Evolutionary conservation across 306 rosid species (phyloP).

Genomic region (Gastrolobium villosum): DNA sequence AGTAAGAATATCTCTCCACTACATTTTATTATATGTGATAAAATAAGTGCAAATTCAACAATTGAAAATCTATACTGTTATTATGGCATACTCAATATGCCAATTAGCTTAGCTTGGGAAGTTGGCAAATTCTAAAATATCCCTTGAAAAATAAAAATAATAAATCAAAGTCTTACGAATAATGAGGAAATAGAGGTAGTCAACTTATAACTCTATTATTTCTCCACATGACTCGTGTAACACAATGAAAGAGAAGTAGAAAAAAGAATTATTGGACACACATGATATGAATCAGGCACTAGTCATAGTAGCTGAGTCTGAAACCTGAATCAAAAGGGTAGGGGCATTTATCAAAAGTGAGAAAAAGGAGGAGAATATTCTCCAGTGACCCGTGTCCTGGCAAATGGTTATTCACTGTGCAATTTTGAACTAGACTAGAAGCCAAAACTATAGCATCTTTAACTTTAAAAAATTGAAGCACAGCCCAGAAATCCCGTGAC

Average conservation of each 20-base stretch:
- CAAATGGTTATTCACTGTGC: slow-evolving; percentile 34
- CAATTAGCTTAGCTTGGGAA: slow-evolving; percentile 20
- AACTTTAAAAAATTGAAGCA: slow-evolving; percentile 43
- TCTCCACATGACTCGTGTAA: slow-evolving; percentile 4
- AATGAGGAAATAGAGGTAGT: slow-evolving; percentile 20
- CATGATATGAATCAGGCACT: slow-evolving; percentile 32
- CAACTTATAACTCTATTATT: slow-evolving; percentile 46
- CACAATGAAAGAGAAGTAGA: slow-evolving; percentile 27
- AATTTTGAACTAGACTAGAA: slow-evolving; percentile 14
- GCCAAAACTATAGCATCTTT: slow-evolving; percentile 43
- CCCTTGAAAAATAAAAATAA: slow-evolving; percentile 29
- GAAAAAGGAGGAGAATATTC: slow-evolving; percentile 54
- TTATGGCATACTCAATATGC: slow-evolving; percentile 15
- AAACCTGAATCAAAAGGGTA: slow-evolving; percentile 34
- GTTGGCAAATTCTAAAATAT: slow-evolving; percentile 34
- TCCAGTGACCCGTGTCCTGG: slow-evolving; percentile 40
- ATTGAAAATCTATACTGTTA: background rate
- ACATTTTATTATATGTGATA: background rate
- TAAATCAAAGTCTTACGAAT: background rate
- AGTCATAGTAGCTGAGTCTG: slow-evolving; percentile 43
- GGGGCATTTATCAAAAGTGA: slow-evolving; percentile 38
- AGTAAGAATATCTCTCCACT: no score
- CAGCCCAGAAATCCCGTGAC: slow-evolving; percentile 57
- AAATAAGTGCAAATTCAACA: slow-evolving; percentile 10
- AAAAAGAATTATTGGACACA: background rate